Evolutionary conservation across 345 rosid genomes (phyloP).

Genomic region (Acer saccharum): DNA sequence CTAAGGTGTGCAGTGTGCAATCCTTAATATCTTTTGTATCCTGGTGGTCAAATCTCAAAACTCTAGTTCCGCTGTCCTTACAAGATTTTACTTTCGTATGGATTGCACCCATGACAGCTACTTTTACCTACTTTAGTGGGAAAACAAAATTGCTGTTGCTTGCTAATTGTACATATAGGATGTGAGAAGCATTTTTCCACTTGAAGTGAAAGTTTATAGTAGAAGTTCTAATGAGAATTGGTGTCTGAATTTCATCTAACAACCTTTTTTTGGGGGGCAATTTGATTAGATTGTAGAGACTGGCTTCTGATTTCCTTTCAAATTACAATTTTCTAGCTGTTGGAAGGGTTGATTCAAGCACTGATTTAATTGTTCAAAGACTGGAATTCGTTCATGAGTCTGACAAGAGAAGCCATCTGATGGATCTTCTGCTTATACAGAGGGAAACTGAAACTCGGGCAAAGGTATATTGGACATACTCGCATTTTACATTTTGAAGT

Average conservation of each 20-base stretch:
- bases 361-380: slow-evolving; percentile 94
- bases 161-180: background rate
- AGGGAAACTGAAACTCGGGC: slow-evolving; percentile 67
- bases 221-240: background rate
- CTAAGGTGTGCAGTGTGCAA: background rate
- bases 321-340: slow-evolving; percentile 90
- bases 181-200: background rate
- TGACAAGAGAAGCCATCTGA: slow-evolving; percentile 97
- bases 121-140: background rate
- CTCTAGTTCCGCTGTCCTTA: background rate
- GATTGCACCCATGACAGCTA: background rate
- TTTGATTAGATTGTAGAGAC: slow-evolving; percentile 60
- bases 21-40: background rate
- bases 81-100: background rate
- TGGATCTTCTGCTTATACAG: slow-evolving; percentile 99
- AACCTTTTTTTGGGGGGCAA: background rate
- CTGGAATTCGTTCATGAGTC: slow-evolving; percentile 89
- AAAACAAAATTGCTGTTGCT: background rate
- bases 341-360: slow-evolving; percentile 98
- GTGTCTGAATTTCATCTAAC: background rate
- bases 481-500: background rate
- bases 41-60: background rate
- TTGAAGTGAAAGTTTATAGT: background rate
- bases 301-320: slow-evolving; percentile 87
- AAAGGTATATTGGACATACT: slow-evolving; percentile 55